These are phyloP conservation scores for Coniochaeta hoffmannii DNA, from an alignment of 2,329 filamentous ascomycete genomes.

Conservation along the genomic window DNA sequence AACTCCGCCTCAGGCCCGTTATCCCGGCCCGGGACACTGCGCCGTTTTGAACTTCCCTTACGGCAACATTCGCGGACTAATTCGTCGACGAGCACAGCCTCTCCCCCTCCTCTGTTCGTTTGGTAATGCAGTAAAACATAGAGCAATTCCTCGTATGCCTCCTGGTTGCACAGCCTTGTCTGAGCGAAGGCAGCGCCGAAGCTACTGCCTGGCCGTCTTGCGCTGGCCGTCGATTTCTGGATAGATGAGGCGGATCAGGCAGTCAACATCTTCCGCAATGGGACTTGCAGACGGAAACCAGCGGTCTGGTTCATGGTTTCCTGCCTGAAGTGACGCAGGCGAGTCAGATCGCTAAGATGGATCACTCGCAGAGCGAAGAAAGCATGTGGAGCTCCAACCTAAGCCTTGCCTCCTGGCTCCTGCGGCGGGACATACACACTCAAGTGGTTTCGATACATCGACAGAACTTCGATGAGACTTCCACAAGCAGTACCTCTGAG, in stretches of 20 bases:
- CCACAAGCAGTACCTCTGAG: neutral
- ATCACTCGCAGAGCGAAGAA: neutral
- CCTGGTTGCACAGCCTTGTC: neutral
- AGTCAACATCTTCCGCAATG: neutral
- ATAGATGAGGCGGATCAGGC: neutral
- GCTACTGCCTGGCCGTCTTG: neutral
- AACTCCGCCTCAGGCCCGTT: slow-evolving; percentile 2
- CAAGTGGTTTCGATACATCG: neutral
- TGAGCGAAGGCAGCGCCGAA: neutral
- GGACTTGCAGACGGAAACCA: neutral
- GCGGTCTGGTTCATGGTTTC: neutral
- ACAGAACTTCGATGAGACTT: neutral
- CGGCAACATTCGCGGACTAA: neutral
- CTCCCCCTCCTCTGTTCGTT: neutral
- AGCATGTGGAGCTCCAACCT: neutral
- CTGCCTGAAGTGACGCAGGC: neutral
- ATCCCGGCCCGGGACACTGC: slow-evolving; percentile 1
- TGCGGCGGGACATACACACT: neutral
- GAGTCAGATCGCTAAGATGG: neutral
- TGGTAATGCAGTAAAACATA: neutral
- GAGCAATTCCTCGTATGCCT: neutral
- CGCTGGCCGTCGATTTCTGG: neutral
- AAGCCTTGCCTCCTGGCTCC: neutral
- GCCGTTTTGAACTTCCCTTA: neutral
- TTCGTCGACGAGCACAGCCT: neutral